phyloP scores from a whole-genome alignment of 345 rosid species.

The Zanthoxylum bungeanum region DNA sequence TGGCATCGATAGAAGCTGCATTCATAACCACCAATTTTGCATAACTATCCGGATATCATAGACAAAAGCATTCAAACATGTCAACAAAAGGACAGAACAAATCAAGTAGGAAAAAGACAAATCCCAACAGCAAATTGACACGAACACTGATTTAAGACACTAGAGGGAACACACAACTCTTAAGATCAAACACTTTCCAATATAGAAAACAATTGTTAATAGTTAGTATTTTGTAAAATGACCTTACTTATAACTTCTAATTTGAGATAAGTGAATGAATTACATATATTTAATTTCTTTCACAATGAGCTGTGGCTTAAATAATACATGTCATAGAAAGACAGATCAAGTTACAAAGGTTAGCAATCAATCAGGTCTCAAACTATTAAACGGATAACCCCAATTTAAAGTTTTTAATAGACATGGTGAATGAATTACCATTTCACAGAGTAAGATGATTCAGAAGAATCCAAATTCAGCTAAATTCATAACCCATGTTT shows the following conservation, averaged over 20 bases:
- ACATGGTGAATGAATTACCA: background rate
- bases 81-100: background rate
- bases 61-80: background rate
- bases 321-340: background rate
- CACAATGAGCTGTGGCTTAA: too few species aligned
- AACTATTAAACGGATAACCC: too few species aligned
- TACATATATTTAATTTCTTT: too few species aligned
- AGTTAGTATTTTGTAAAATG: background rate
- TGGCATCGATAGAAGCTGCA: slow-evolving; percentile 89
- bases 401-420: background rate
- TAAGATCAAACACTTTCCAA: background rate
- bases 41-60: background rate
- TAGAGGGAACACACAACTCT: background rate
- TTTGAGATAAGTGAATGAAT: too few species aligned
- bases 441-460: background rate
- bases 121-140: background rate
- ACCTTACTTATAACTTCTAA: background rate
- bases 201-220: background rate
- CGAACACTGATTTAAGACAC: background rate
- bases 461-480: background rate
- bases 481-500: background rate
- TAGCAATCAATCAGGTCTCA: background rate
- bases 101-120: background rate
- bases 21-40: slow-evolving; percentile 5
- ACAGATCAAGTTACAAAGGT: background rate